phyloP scores from a whole-genome alignment of 2,329 filamentous ascomycete species.

The Pyrenochaeta sp. region DNA sequence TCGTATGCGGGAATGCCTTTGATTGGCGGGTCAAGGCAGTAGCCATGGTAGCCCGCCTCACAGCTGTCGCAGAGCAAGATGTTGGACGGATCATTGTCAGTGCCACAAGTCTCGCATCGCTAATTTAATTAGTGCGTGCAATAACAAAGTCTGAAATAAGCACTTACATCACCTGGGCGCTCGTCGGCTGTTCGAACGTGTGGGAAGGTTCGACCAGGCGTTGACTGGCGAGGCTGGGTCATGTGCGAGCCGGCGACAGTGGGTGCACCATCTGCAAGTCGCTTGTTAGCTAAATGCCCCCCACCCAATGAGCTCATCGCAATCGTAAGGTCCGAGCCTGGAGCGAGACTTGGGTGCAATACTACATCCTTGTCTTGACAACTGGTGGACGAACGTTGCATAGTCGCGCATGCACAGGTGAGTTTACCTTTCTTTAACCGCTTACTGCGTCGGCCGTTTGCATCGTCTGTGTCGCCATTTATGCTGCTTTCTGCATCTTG shows the following conservation, averaged over 20 bases:
- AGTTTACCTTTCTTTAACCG: conserved; percentile 83
- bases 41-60: conserved; percentile 85
- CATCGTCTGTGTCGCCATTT: conserved; percentile 62
- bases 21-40: conserved; percentile 87
- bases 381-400: conserved; percentile 29
- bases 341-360: conserved; percentile 18
- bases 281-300: conserved; percentile 30
- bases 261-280: conserved; percentile 64
- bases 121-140: conserved; percentile 51
- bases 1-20: conserved; percentile 81
- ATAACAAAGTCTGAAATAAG: not conserved
- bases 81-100: conserved; percentile 73
- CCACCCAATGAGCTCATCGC: conserved; percentile 28
- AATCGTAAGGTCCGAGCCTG: conserved; percentile 21
- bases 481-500: conserved; percentile 64
- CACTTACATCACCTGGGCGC: conserved; percentile 65
- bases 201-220: conserved; percentile 66
- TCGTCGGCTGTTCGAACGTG: conserved; percentile 63
- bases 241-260: conserved; percentile 97
- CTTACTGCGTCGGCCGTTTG: conserved; percentile 78
- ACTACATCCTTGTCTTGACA: conserved; percentile 33
- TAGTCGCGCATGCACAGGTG: conserved; percentile 22
- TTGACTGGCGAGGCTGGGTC: conserved; percentile 87
- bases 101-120: conserved; percentile 88
- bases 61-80: conserved; percentile 90